phyloP scores from a whole-genome alignment of 1,284 basidiomycete genomes.

The Trichosporon sp. region DNA sequence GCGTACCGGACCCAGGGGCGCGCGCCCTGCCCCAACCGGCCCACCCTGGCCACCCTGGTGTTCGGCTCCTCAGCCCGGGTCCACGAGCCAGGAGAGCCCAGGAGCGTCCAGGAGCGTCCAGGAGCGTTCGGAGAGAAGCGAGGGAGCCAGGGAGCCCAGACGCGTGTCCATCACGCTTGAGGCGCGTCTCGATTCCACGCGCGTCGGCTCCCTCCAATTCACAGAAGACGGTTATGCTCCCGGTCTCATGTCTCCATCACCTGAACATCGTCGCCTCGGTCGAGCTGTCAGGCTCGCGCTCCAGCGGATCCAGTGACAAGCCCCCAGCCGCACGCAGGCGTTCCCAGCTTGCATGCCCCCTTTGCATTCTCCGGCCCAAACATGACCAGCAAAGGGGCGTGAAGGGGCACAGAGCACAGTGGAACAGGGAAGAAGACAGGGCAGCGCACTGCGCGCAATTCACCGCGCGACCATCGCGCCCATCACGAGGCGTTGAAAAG shows the following conservation, averaged over 20 bases:
- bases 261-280: not conserved
- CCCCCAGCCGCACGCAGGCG: not conserved
- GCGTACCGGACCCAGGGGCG: too few species aligned
- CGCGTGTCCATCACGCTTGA: not conserved
- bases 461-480: not conserved
- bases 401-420: not conserved
- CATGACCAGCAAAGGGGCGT: slow-evolving; percentile 2
- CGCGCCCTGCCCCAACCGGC: slow-evolving; percentile 1
- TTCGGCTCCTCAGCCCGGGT: not conserved
- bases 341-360: not conserved
- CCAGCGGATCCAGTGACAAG: too few species aligned
- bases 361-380: not conserved
- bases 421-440: not conserved
- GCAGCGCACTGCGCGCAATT: not conserved
- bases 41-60: not conserved
- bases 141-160: not conserved
- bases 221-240: slow-evolving; percentile 2
- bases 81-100: too few species aligned
- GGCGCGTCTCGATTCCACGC: slow-evolving; percentile 1
- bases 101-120: too few species aligned
- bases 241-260: not conserved
- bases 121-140: too few species aligned
- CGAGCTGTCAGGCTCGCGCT: too few species aligned
- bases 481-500: not conserved
- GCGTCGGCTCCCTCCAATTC: not conserved